A percentile compares a stretch with the other conserved stretches of the same genome.
These are phyloP conservation scores for Leersia perrieri DNA, from an alignment of 176 grass and related monocot species.

Conservation along the genomic window DNA sequence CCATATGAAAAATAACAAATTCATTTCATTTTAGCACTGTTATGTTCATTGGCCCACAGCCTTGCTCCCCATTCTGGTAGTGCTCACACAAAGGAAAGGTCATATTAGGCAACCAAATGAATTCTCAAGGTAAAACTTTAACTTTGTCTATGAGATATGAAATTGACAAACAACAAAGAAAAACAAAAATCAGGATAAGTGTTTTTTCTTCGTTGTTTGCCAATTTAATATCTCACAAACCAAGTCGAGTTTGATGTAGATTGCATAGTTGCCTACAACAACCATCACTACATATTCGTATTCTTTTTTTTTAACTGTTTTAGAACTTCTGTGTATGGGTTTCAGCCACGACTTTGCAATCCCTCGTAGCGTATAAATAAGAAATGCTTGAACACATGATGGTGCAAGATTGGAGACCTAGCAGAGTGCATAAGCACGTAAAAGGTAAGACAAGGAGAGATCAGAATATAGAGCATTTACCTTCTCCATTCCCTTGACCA, in stretches of 20 bases:
- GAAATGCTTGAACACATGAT: neutral
- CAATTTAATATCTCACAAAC: neutral
- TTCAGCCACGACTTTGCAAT: neutral
- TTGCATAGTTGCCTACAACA: neutral
- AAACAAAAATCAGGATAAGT: neutral
- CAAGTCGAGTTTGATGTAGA: neutral
- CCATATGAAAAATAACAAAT: too few relatives aligned
- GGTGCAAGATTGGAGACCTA: neutral
- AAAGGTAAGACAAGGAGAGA: conserved; percentile 20
- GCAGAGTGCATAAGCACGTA: conserved; percentile 14
- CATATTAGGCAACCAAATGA: neutral
- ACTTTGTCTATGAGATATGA: neutral
- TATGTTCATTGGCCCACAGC: too few relatives aligned
- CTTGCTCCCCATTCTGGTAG: too few relatives aligned
- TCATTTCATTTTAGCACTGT: too few relatives aligned
- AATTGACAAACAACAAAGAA: neutral
- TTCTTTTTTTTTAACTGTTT: neutral
- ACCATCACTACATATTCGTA: neutral
- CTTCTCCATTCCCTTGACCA: conserved; percentile 99
- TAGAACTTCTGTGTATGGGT: neutral
- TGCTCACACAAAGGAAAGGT: neutral
- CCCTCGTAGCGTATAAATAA: conserved; percentile 11
- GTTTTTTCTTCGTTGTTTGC: neutral
- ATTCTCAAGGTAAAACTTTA: neutral
- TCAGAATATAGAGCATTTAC: conserved; percentile 40